These are phyloP conservation scores for Plasmodium falciparum DNA, from an alignment of 169 alveolate species.

Conservation along the genomic window DNA sequence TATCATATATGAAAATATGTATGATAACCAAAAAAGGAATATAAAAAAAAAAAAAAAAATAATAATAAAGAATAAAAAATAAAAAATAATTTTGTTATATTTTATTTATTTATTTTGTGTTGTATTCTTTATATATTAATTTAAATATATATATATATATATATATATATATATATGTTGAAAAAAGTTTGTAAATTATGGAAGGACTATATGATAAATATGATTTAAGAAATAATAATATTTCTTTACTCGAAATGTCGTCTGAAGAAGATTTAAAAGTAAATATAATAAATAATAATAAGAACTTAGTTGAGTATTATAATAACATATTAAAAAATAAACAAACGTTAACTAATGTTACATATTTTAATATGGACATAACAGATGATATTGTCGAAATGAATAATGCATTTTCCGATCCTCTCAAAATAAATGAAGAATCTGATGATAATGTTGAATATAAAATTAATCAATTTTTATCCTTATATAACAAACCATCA, in stretches of 20 bases:
- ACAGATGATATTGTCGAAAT: conserved; percentile 53
- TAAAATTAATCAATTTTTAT: conserved; percentile 30
- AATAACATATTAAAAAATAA: conserved; percentile 23
- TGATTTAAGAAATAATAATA: conserved; percentile 5
- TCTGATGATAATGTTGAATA: conserved; percentile 35
- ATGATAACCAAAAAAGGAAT: too few species aligned
- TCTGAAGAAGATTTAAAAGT: conserved; percentile 41
- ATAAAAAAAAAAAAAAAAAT: too few species aligned
- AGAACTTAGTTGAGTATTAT: conserved; percentile 18
- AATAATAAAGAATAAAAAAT: too few species aligned
- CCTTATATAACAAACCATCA: neutral
- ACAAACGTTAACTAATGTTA: conserved; percentile 15
- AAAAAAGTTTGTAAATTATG: neutral
- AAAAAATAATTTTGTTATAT: too few species aligned
- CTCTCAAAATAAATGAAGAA: conserved; percentile 19
- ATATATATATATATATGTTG: too few species aligned
- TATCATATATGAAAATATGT: too few species aligned
- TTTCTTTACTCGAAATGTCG: conserved; percentile 41
- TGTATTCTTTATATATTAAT: too few species aligned
- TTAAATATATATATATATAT: too few species aligned
- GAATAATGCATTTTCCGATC: conserved; percentile 32
- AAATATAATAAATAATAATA: conserved; percentile 41
- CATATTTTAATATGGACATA: conserved; percentile 71
- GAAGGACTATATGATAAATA: neutral
- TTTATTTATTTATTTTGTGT: too few species aligned